Evolutionary conservation across 192 early-diverging fungal species (phyloP), one percentile per base, ranked within the genome.

Genomic region (Neocallimastix lanati): DNA sequence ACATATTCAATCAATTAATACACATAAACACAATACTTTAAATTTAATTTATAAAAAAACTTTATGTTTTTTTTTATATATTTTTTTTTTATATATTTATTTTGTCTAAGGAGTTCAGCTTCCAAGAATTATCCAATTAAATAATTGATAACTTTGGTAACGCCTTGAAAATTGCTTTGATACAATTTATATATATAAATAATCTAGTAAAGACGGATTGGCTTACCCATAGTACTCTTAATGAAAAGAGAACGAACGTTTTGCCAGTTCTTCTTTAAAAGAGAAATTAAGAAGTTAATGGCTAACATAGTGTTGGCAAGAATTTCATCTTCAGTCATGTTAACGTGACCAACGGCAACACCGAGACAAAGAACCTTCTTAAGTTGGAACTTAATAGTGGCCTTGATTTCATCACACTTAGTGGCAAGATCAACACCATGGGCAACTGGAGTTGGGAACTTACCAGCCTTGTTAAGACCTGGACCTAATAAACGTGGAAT

Each of bases 251-350:
- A 96, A 90, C 93, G 94, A 88, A 98, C 92, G 93, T 98, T 98
- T 87, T 98, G 96, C 96, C 96, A 98, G 92, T 95, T 92, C 92
- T 96, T 98, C 94, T 98, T 98, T 82, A 98, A 88, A 80, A 98
- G 87, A 76, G 95, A 96, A 37, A 98, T 95, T 84, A 98, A 88
- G 90, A 98, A 98, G 94, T 98, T 98, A 88, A 98, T 90, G 82
- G 94, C 88, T 91, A 96, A 88, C 95, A 98, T 95, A 88, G 93
- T 96, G 93, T 98, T 98, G 86, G 91, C 89, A 84, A 96, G 86
- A 77, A 96, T 88, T 89, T 98, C 88, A 89, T 98, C 96, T 85
- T 98, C 95, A 81, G 89, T 92, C 95, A 96, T 96, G 29, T 90
- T 84, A 83, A 96, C 91, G 91, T 98, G 92, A 80, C 95, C 96